phyloP scores from a whole-genome alignment of 2,329 filamentous ascomycete genomes.

The Trichoderma pleuroti region DNA sequence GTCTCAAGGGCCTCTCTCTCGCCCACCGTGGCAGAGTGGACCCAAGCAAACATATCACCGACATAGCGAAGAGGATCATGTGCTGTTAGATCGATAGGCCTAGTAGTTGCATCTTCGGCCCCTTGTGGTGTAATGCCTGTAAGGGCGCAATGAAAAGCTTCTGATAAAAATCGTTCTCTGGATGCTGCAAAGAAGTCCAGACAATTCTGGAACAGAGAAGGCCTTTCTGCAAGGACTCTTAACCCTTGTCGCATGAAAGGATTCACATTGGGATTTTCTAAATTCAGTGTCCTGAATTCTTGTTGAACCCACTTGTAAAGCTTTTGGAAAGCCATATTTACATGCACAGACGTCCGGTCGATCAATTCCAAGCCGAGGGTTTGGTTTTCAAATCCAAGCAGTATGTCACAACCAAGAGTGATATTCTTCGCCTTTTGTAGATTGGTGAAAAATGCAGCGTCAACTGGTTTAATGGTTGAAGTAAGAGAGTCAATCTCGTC shows the following conservation, averaged over 20 bases:
- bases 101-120: slow-evolving; percentile 59
- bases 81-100: slow-evolving; percentile 90
- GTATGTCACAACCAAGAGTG: slow-evolving; percentile 79
- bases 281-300: slow-evolving; percentile 86
- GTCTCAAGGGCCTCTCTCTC: slow-evolving; percentile 90
- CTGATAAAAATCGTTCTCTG: slow-evolving; percentile 78
- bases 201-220: slow-evolving; percentile 87
- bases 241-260: slow-evolving; percentile 78
- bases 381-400: slow-evolving; percentile 88
- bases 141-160: slow-evolving; percentile 83
- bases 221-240: slow-evolving; percentile 82
- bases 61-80: slow-evolving; percentile 90
- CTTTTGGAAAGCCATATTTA: slow-evolving; percentile 91
- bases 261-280: slow-evolving; percentile 92
- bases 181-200: slow-evolving; percentile 91
- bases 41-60: slow-evolving; percentile 97
- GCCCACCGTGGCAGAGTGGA: slow-evolving; percentile 88
- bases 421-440: slow-evolving; percentile 81
- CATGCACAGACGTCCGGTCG: slow-evolving; percentile 80
- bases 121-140: slow-evolving; percentile 65
- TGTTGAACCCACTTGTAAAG: slow-evolving; percentile 93
- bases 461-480: slow-evolving; percentile 73
- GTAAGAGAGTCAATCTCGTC: slow-evolving; percentile 74
- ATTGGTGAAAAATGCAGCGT: slow-evolving; percentile 78
- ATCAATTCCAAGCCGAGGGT: slow-evolving; percentile 84